Percentiles rank a stretch among this genome's conserved stretches.
Conservation (phyloP, 2,329 filamentous ascomycete species). For the Fusarium sp. region DNA sequence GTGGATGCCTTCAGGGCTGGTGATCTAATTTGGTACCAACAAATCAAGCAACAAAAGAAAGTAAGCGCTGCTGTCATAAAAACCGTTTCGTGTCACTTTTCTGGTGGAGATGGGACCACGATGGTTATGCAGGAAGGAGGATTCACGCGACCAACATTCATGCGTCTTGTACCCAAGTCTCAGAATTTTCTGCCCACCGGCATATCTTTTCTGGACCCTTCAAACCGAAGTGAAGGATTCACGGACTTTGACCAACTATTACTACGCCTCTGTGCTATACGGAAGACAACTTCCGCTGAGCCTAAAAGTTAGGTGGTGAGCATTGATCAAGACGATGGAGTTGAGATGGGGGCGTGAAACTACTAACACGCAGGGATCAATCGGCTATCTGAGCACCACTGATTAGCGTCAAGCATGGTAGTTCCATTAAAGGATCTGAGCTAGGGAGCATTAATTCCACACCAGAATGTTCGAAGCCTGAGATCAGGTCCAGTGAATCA, state of each 20-base stretch:
- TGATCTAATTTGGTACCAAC: neutral
- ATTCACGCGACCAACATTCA: neutral
- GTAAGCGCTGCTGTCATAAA: neutral
- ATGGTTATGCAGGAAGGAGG: neutral
- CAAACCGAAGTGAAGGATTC: neutral
- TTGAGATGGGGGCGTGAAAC: neutral
- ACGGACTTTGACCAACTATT: neutral
- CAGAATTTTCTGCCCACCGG: neutral
- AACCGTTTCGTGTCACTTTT: neutral
- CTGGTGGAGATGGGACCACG: neutral
- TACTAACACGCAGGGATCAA: neutral
- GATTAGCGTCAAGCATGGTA: neutral
- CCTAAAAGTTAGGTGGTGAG: neutral
- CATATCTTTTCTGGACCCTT: neutral
- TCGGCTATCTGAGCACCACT: conserved; percentile 2
- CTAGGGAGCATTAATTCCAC: neutral
- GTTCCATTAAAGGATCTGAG: conserved; percentile 15
- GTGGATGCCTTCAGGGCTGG: neutral
- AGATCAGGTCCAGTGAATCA: neutral
- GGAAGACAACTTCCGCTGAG: conserved; percentile 1
- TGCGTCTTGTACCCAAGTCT: neutral
- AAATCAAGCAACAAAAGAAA: neutral
- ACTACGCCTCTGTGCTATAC: neutral
- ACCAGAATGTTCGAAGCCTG: neutral
- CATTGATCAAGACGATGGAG: neutral